Evolutionary conservation across 2,329 filamentous ascomycete species (phyloP), one percentile per base, ranked within the genome.

Genomic region (Microdochium bolleyi): DNA sequence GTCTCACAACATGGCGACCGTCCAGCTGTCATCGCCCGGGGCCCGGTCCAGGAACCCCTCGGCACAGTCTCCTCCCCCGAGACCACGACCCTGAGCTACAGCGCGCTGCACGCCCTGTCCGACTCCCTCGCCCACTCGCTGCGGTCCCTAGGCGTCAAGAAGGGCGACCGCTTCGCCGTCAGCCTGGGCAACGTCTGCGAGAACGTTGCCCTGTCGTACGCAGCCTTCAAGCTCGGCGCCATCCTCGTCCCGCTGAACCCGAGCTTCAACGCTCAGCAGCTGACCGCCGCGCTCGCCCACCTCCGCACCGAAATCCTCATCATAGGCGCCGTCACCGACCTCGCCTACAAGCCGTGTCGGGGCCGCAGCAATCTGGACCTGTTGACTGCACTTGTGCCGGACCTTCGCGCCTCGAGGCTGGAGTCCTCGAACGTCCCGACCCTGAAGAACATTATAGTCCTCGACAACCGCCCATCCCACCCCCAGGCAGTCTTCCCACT

Each of bases 161-260:
- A 92, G 63, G 91, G 90, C 4, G 87, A 95, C 65, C 80, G 90
- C 30, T 88, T 97, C 11, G 92, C 89, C 14, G 83, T 96, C 24
- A 92, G 86, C 55, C 73, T 96, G 51, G 92, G 92, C 16, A 97
- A 96, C 69, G 85, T 84, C 44, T 74, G 86, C 60, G 91, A 96
- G 68, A 92, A 89, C 66, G 89, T 89, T 2, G 85, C 86, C 50
- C 78, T 94, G 21, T 92, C 87, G 5, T 97, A 97, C 70, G 92
- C 92, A 1, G 69, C 94, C 52, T 96, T 92, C 75, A 97, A 97
- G 70, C 79, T 97, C 10, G 94, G 94, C n/a, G 92, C 89, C 24
- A 82, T 97, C 50, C 75, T 97, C 56, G 92, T 95, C n/a, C 94
- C 92, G 0, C 72, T 97, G 24, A 97, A 99, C 67, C 92, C 92